phyloP scores from a whole-genome alignment of 768 basidiomycete species.

The Lactarius pseudohatsudake region DNA sequence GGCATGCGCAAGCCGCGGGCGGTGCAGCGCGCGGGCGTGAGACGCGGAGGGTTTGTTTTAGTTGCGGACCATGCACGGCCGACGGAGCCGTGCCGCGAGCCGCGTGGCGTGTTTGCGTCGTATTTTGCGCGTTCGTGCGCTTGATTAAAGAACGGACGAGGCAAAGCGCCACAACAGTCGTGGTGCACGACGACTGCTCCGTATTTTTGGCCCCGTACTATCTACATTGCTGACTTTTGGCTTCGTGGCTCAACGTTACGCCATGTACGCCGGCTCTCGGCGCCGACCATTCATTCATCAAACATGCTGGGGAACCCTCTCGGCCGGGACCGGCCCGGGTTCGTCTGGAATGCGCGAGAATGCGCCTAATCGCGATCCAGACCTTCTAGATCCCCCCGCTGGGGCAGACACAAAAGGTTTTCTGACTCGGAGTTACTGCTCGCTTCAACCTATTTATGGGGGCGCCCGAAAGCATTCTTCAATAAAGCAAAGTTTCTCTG shows the following conservation, averaged over 20 bases:
- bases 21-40: constrained; percentile 7
- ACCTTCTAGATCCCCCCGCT: neutral
- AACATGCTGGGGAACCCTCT: neutral
- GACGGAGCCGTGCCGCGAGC: neutral
- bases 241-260: neutral
- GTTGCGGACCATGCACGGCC: neutral
- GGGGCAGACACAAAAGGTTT: neutral
- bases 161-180: neutral
- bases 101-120: constrained; percentile 10
- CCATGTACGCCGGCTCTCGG: neutral
- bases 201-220: neutral
- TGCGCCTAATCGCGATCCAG: neutral
- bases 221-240: neutral
- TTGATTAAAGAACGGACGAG: neutral
- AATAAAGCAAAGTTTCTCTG: neutral
- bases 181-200: no score
- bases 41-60: constrained; percentile 22
- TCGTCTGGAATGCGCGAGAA: neutral
- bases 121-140: neutral
- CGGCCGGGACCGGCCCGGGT: constrained; percentile 8
- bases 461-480: neutral
- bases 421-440: neutral
- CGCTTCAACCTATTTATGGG: constrained; percentile 7
- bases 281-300: neutral
- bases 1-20: constrained; percentile 20